Percentiles rank a stretch among this genome's conserved stretches.
Conservation (phyloP, 208 protist species). For the Leishmania turanica region DNA sequence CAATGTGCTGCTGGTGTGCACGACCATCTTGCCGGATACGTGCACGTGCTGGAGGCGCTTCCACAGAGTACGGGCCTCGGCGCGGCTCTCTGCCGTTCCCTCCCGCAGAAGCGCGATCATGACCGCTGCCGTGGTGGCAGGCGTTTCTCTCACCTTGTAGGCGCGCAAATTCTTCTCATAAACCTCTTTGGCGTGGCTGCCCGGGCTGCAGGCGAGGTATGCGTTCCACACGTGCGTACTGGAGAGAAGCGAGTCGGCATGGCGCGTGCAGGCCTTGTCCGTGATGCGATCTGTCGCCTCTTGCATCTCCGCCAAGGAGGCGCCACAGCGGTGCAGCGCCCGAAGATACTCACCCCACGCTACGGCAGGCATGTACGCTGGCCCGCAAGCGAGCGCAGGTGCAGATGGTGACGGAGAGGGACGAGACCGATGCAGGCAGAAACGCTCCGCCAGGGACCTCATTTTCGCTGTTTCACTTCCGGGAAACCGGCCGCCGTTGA, state of each 20-base stretch:
- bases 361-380: slow-evolving; percentile 55
- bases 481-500: no score
- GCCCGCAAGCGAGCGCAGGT: slow-evolving; percentile 3
- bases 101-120: slow-evolving; percentile 53
- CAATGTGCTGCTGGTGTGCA: slow-evolving; percentile 38
- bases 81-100: slow-evolving; percentile 4
- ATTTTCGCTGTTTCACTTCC: background rate
- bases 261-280: slow-evolving; percentile 40
- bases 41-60: slow-evolving; percentile 24
- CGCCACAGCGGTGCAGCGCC: slow-evolving; percentile 58
- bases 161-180: slow-evolving; percentile 47
- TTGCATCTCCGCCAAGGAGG: slow-evolving; percentile 46
- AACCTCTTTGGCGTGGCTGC: slow-evolving; percentile 55
- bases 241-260: slow-evolving; percentile 44
- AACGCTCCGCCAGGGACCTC: background rate
- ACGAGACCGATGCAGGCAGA: slow-evolving; percentile 10
- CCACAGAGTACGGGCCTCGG: slow-evolving; percentile 41
- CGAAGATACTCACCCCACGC: slow-evolving; percentile 73
- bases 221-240: slow-evolving; percentile 72
- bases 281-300: slow-evolving; percentile 58
- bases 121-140: slow-evolving; percentile 53
- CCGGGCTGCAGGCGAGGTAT: slow-evolving; percentile 54
- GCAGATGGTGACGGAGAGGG: background rate
- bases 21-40: slow-evolving; percentile 17
- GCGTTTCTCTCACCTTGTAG: slow-evolving; percentile 58